Percentiles rank a stretch among this genome's conserved stretches.
Evolutionary conservation across 2,329 filamentous ascomycete genomes (phyloP).

Genomic region (Ciborinia camelliae): DNA sequence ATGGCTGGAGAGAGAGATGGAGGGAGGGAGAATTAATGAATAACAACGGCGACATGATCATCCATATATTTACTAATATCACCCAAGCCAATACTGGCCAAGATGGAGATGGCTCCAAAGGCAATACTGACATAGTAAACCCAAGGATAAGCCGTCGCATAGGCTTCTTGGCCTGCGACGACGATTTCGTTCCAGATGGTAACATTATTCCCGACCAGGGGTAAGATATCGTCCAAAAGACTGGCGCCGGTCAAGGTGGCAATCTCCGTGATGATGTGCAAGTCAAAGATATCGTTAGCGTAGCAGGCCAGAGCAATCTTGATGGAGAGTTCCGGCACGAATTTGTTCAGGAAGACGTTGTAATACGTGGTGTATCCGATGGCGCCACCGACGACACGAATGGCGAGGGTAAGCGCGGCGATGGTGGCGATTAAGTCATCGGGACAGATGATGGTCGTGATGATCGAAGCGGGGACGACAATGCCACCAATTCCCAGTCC

Average conservation of each 20-base stretch:
- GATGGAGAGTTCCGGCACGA: conserved; percentile 32
- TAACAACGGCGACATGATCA: conserved; percentile 51
- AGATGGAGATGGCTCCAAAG: conserved; percentile 54
- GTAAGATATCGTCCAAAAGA: conserved; percentile 49
- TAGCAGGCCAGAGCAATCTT: conserved; percentile 26
- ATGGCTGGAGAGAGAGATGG: too few relatives aligned
- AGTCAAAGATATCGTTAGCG: conserved; percentile 34
- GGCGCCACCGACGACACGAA: conserved; percentile 64
- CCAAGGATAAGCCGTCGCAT: conserved; percentile 55
- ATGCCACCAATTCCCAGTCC: conserved; percentile 63
- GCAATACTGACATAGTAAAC: conserved; percentile 62
- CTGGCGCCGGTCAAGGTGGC: conserved; percentile 53
- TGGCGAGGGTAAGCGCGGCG: conserved; percentile 64
- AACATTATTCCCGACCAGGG: conserved; percentile 51
- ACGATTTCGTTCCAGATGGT: conserved; percentile 52
- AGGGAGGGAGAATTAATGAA: not conserved
- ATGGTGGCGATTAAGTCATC: conserved; percentile 69
- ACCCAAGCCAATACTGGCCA: conserved; percentile 57
- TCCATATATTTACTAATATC: conserved; percentile 58
- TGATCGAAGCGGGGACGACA: conserved; percentile 64
- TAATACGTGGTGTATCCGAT: conserved; percentile 61
- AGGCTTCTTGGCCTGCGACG: conserved; percentile 53
- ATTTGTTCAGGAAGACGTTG: conserved; percentile 51
- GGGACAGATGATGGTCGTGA: conserved; percentile 66
- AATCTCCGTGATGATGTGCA: conserved; percentile 46